Evolutionary conservation across 306 rosid species (phyloP).

Genomic region (Ziziphus jujuba): DNA sequence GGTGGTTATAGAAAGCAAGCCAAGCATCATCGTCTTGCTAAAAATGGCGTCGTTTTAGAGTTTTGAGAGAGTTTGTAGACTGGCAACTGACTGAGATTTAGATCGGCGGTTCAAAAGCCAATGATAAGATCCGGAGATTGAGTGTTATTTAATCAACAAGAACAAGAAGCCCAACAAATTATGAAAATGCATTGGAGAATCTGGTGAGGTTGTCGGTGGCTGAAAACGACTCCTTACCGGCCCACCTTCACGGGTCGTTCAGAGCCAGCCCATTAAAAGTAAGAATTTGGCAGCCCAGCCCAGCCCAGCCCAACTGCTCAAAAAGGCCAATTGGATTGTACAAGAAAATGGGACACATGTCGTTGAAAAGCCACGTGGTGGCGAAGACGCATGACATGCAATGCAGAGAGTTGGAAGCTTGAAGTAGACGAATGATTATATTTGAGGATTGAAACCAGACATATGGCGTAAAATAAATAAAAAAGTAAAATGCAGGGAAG

Average conservation of each 20-base stretch:
- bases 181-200: background rate
- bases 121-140: too few relatives aligned
- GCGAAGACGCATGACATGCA: too few relatives aligned
- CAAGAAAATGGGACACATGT: background rate
- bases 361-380: background rate
- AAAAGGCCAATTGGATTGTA: too few relatives aligned
- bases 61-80: too few relatives aligned
- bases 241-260: background rate
- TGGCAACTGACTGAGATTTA: too few relatives aligned
- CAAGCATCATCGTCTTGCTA: too few relatives aligned
- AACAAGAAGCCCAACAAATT: background rate
- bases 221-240: slow-evolving; percentile 29
- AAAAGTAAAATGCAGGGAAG: slow-evolving; percentile 11
- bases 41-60: too few relatives aligned
- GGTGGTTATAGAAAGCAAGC: too few relatives aligned
- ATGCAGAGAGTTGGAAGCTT: too few relatives aligned
- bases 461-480: background rate
- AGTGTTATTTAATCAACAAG: background rate
- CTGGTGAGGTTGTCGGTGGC: slow-evolving; percentile 27
- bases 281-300: slow-evolving; percentile 28
- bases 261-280: slow-evolving; percentile 10
- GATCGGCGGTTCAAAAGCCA: too few relatives aligned
- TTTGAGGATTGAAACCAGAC: background rate
- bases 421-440: too few relatives aligned
- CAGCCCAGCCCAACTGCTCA: slow-evolving; percentile 21